Conservation (phyloP, 164 flowering plant genomes). For the Nymphaea thermarum region DNA sequence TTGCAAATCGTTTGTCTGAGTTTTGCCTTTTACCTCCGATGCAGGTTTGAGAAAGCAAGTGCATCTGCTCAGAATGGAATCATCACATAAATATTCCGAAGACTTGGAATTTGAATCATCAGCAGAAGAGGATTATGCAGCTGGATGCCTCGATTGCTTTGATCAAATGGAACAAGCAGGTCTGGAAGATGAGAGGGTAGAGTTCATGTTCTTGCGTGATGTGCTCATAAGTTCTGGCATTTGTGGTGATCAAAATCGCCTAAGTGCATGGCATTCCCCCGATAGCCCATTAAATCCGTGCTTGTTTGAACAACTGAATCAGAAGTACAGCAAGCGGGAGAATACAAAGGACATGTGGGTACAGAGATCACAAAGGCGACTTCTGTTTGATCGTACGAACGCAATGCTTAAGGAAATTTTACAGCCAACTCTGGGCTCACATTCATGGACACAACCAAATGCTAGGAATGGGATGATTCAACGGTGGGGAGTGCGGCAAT, state of each 20-base stretch:
- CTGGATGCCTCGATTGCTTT: conserved; percentile 6
- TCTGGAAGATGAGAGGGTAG: conserved; percentile 19
- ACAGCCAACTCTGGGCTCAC: conserved; percentile 20
- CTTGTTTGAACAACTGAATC: conserved; percentile 55
- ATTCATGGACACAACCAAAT: conserved; percentile 42
- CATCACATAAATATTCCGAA: conserved; percentile 23
- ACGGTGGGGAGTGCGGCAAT: neutral
- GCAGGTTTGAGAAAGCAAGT: conserved; percentile 37
- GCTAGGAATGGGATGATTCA: neutral
- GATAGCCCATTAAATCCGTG: conserved; percentile 34
- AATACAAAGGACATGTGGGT: conserved; percentile 1
- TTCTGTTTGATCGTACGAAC: conserved; percentile 66
- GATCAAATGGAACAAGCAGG: neutral
- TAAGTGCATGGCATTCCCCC: conserved; percentile 26
- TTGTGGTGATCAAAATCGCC: conserved; percentile 11
- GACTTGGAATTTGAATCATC: conserved; percentile 17
- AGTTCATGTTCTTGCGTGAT: conserved; percentile 51
- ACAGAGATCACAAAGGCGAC: conserved; percentile 48
- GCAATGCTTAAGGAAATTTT: conserved; percentile 31
- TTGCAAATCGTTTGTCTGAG: neutral
- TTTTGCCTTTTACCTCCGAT: neutral
- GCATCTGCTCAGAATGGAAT: conserved; percentile 35
- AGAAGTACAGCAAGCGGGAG: conserved; percentile 39
- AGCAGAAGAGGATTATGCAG: neutral
- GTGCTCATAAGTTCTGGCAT: conserved; percentile 39